Percentiles rank a stretch among this genome's conserved stretches.
Evolutionary conservation across 2,329 filamentous ascomycete genomes (phyloP).

Genomic region (Stagonosporopsis tanaceti): DNA sequence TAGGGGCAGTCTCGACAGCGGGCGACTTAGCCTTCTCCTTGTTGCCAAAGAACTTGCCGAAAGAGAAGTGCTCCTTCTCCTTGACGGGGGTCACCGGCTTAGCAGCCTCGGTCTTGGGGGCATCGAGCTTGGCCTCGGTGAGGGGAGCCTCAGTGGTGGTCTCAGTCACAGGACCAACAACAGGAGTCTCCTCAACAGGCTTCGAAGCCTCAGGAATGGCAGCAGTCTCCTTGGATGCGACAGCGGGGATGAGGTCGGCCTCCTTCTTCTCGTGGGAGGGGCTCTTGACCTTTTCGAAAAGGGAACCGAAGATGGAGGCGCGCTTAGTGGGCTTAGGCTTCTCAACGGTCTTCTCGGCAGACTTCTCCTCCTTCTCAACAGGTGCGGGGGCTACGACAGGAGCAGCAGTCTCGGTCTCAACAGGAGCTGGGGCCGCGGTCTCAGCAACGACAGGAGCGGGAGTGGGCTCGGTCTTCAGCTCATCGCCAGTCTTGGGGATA

Average conservation of each 20-base stretch:
- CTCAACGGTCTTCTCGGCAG: conserved; percentile 49
- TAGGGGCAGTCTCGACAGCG: conserved; percentile 49
- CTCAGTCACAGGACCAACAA: conserved; percentile 44
- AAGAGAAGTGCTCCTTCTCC: conserved; percentile 61
- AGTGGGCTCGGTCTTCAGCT: conserved; percentile 56
- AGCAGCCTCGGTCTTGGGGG: conserved; percentile 39
- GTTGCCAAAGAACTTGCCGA: conserved; percentile 59
- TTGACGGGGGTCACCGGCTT: conserved; percentile 52
- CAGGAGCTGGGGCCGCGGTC: conserved; percentile 47
- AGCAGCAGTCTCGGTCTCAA: conserved; percentile 50
- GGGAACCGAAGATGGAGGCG: conserved; percentile 81
- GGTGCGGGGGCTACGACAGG: conserved; percentile 21
- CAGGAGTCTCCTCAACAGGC: conserved; percentile 48
- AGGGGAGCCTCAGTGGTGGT: conserved; percentile 34
- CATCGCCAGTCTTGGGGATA: conserved; percentile 36
- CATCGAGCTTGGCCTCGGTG: conserved; percentile 37
- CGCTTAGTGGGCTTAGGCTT: conserved; percentile 77
- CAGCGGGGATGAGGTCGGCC: conserved; percentile 64
- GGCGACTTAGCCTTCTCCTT: conserved; percentile 61
- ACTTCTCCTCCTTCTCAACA: conserved; percentile 47
- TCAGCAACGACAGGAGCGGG: conserved; percentile 48
- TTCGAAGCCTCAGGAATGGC: conserved; percentile 47
- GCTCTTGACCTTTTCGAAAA: conserved; percentile 67
- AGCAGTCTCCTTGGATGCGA: conserved; percentile 58
- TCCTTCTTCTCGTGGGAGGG: conserved; percentile 72